Conservation (phyloP, 2,329 filamentous ascomycete genomes). For the Aureobasidium lini region DNA sequence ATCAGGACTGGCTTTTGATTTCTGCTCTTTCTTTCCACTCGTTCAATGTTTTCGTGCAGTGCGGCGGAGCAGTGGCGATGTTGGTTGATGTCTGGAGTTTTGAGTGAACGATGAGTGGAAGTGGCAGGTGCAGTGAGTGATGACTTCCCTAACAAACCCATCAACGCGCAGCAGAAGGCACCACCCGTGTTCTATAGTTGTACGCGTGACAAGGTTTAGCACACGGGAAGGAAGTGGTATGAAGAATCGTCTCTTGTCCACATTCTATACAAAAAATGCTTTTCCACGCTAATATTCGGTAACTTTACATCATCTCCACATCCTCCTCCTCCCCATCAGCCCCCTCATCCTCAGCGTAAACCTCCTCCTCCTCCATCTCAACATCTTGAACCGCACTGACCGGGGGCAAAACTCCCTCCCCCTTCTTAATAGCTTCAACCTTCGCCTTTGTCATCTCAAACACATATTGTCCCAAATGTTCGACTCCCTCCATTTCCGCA, state of each 20-base stretch:
- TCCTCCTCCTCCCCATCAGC: constrained; percentile 26
- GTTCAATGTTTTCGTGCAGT: not conserved
- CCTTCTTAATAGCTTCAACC: constrained; percentile 48
- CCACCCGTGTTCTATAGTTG: no score
- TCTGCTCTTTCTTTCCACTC: not conserved
- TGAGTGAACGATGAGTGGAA: no score
- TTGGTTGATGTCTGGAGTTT: not conserved
- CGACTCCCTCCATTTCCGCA: constrained; percentile 77
- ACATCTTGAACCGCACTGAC: constrained; percentile 22
- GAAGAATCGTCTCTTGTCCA: no score
- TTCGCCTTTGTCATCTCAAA: constrained; percentile 86
- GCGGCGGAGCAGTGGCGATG: not conserved
- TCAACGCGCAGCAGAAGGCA: no score
- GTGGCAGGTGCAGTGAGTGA: no score
- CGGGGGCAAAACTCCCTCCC: constrained; percentile 25
- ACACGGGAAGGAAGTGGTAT: no score
- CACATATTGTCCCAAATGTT: constrained; percentile 93
- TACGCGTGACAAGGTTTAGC: no score
- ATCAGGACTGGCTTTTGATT: not conserved
- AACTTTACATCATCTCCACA: not conserved
- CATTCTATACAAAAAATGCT: no score
- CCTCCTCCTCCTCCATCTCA: constrained; percentile 28
- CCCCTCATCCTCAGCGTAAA: constrained; percentile 29
- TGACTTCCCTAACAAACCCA: no score
- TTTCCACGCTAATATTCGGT: no score